Base-by-base conservation (phyloP, 768 basidiomycete genomes). In the Xanthoconium stramineum region DNA sequence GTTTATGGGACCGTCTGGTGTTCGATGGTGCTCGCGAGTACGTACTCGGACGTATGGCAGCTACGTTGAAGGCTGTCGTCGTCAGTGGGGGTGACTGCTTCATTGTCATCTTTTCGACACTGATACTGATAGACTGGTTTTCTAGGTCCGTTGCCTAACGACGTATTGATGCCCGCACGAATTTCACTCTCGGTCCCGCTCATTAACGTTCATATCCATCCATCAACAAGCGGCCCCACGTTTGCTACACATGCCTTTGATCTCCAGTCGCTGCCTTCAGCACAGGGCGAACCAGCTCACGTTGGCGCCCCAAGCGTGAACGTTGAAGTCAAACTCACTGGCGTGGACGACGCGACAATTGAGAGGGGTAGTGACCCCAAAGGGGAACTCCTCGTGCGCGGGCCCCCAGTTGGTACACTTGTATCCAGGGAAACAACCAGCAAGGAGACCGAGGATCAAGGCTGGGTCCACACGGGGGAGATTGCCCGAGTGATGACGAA, bases 251-350 rank as follows among this genome's bases (percentile, higher is more conserved):
- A 95, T 65, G 85, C 89, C 9, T 81, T 91, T 52, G 94, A 98
- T 68, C 70, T 97, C 28, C 94, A 97, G 71, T 79, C 84, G 12
- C 83, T 92, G 68, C 77, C 81, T 4, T 62, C 69, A 6, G 68
- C 70, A 19, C 61, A 70, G 6, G 56, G 61, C 7, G 70, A 74
- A 37, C 56, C 69, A 10, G 75, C 78, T 14, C 81, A 83, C 56
- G 81, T 83, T 13, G 94, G 94, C 5, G 86, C 93, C 4, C 94
- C 95, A 3, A 81, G 84, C n/a, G 78, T 86, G 52, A 95, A 95
- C 64, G 76, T 94, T 0, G 95, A 97, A 70, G 84, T 82, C 6
- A 88, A 93, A 67, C 77, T 98, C n/a, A 66, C 79, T 0, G 85
- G 79, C 0, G 81, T 91, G 11, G 76, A 86, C 42, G 91, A 95